Evolutionary conservation across 805 yeast genomes (phyloP), one percentile per base, ranked within the genome.

Genomic region (Wickerhamomyces tratensis): DNA sequence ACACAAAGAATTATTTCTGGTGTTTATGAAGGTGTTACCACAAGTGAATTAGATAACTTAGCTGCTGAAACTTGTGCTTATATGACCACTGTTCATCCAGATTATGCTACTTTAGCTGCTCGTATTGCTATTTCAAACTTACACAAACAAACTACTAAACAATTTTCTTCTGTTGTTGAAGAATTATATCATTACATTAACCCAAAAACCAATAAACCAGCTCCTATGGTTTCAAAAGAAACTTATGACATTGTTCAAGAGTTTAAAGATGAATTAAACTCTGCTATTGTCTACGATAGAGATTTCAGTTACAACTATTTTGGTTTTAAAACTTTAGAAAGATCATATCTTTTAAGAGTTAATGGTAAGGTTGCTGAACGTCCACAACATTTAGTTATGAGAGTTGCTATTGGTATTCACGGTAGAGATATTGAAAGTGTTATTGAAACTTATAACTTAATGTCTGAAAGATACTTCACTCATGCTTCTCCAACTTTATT

Each of bases 31-130:
- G 98, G 98, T 57, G 98, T 93, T 41, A 88, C 91, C 57, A 93
- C 98, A 43, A 76, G 83, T 47, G 97, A 93, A 63, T 68, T 84
- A 46, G 88, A 80, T 53, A 79, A 80, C 55, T 63, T 82, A 41
- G 89, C 98, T 39, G 97, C 98, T 37, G 98, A 93, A 66, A 88
- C 96, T 34, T 95, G 96, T 44, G 98, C 98, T 37, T 85, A 83
- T 59, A 86, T 93, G 96, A 88, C 97, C 45, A 91, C 98, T 11
- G 77, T 86, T 48, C 98, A 91, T 63, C 98, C 98, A n/a, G 98
- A 93, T 67, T 89, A 91, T 56, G 96, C 97, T 27, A 79, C 81
- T 37, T 72, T 88, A 54, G 97, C 97, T 42, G 97, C 98, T 33
- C 81, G 98, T 68, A 83, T 91, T 47, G 97, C 98, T 20, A 82